Percentiles rank a stretch among this genome's conserved stretches.
phyloP scores from a whole-genome alignment of 768 basidiomycete genomes.

The Kondoa malvinella region DNA sequence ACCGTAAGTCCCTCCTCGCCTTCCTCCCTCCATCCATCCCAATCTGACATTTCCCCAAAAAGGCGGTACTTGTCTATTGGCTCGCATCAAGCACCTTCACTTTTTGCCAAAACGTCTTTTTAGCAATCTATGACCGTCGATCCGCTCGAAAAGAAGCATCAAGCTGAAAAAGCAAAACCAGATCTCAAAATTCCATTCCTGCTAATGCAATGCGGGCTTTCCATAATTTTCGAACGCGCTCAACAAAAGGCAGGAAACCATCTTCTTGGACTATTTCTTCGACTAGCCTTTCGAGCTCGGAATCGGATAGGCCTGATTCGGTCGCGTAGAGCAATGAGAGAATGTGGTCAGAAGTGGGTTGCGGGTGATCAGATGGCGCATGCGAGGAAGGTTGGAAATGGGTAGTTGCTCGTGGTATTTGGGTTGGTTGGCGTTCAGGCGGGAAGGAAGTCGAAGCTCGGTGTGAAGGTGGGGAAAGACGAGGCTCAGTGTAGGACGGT shows the following conservation, averaged over 20 bases:
- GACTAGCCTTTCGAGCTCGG: neutral
- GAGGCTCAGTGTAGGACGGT: neutral
- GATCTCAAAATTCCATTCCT: neutral
- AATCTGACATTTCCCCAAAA: neutral
- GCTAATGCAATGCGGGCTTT: neutral
- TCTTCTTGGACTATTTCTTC: conserved; percentile 4
- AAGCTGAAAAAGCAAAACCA: too few species aligned
- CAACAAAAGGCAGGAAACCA: neutral
- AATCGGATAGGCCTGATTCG: neutral
- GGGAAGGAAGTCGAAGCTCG: neutral
- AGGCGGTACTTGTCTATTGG: conserved; percentile 4
- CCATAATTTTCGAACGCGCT: neutral
- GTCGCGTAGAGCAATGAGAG: conserved; percentile 1
- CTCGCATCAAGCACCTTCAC: neutral
- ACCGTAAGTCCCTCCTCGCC: neutral
- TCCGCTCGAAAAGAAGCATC: too few species aligned
- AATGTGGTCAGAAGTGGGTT: neutral
- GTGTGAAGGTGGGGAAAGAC: neutral
- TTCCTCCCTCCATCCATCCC: neutral
- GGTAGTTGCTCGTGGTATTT: neutral
- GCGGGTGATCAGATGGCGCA: neutral
- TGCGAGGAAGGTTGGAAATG: neutral
- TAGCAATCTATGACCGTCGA: conserved; percentile 1
- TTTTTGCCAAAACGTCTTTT: neutral
- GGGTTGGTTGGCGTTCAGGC: neutral